Evolutionary conservation across 139 green algal genomes (phyloP).

Genomic region (Picochlorum sp.): DNA sequence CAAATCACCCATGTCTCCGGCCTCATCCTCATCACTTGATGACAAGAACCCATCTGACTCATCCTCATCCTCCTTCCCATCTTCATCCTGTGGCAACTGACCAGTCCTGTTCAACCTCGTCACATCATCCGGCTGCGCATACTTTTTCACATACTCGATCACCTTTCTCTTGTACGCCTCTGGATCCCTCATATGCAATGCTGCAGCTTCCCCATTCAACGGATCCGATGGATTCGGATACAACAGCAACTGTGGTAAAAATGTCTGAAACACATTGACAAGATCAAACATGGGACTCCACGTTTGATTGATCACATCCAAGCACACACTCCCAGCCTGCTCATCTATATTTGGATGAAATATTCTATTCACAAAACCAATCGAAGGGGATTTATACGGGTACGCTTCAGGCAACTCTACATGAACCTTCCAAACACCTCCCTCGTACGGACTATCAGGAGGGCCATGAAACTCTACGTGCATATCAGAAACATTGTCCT

Average conservation of each 20-base stretch:
- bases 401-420: slow-evolving; percentile 91
- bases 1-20: neutral
- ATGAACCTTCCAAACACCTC: slow-evolving; percentile 88
- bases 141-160: slow-evolving; percentile 54
- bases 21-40: slow-evolving; percentile 7
- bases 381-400: slow-evolving; percentile 88
- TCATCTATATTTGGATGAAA: slow-evolving; percentile 99
- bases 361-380: slow-evolving; percentile 97
- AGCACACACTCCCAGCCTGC: slow-evolving; percentile 82
- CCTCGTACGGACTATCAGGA: slow-evolving; percentile 86
- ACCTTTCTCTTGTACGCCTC: slow-evolving; percentile 86
- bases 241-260: slow-evolving; percentile 95
- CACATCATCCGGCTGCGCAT: slow-evolving; percentile 46
- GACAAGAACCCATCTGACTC: slow-evolving; percentile 7
- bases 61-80: slow-evolving; percentile 10
- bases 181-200: slow-evolving; percentile 94
- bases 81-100: slow-evolving; percentile 15
- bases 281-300: slow-evolving; percentile 99
- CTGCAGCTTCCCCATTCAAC: slow-evolving; percentile 94
- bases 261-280: slow-evolving; percentile 99
- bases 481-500: slow-evolving; percentile 93
- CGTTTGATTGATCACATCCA: slow-evolving; percentile 99
- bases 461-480: slow-evolving; percentile 86
- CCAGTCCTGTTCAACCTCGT: slow-evolving; percentile 10
- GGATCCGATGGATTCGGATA: slow-evolving; percentile 98